Conservation (phyloP, 2,329 filamentous ascomycete species). For the Aspergillus eucalypticola region DNA sequence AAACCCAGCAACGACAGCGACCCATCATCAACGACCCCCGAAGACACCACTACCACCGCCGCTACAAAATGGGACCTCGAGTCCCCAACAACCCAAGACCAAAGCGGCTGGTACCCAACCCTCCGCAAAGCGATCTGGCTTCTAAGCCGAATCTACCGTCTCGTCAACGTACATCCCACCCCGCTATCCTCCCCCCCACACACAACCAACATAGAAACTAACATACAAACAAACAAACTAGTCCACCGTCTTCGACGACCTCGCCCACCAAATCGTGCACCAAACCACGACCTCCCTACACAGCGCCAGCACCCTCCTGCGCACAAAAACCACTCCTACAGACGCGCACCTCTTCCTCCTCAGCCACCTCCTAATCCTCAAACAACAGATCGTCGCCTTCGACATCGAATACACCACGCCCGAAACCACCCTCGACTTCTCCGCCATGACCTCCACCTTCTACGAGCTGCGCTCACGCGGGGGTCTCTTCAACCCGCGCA, state of each 20-base stretch:
- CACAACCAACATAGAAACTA: too few relatives aligned
- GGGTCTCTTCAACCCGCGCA: constrained; percentile 65
- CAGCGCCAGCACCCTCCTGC: constrained; percentile 71
- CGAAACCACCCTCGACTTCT: constrained; percentile 67
- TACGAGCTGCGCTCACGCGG: constrained; percentile 67
- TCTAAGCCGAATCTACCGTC: constrained; percentile 67
- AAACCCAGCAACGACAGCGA: constrained; percentile 53
- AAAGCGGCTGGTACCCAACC: constrained; percentile 66
- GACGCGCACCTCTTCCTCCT: constrained; percentile 91
- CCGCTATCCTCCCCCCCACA: too few relatives aligned
- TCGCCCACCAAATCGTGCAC: constrained; percentile 80
- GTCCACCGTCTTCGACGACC: constrained; percentile 69
- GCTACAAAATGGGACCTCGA: constrained; percentile 53
- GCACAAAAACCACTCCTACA: constrained; percentile 60
- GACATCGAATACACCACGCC: constrained; percentile 79
- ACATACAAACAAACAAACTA: constrained; percentile 26
- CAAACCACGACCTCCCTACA: constrained; percentile 84
- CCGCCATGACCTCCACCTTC: constrained; percentile 65
- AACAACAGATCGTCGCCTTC: constrained; percentile 92
- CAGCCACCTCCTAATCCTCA: constrained; percentile 89
- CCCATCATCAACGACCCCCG: constrained; percentile 39
- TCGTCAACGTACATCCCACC: constrained; percentile 59
- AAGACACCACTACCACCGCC: too few relatives aligned
- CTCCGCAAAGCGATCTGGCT: constrained; percentile 68
- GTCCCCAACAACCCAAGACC: constrained; percentile 51